Base-by-base conservation (phyloP, 1,139 yeast genomes). In the Pichia sp. region DNA sequence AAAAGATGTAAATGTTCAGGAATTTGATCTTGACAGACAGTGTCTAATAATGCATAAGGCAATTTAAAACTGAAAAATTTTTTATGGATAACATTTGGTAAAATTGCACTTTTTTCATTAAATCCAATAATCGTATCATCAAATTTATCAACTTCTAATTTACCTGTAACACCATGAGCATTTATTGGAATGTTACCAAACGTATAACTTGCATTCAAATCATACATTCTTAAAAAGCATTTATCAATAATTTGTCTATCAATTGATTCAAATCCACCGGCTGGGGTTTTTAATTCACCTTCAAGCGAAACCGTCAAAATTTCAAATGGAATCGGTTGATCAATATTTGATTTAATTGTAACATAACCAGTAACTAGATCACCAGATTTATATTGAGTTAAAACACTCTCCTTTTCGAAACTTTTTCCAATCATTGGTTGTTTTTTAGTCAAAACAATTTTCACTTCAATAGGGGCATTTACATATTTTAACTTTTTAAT, bases 261-360 rank as follows among this genome's bases (percentile, higher is more conserved):
- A 10, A 5, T 18, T 8, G 46, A 10, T 29, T 38, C 36, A 3
- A 41, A 35, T 5, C 51, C 48, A 34, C 46, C 38, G 6, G 36
- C 39, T 3, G 43, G 30, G 2, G 54, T 46, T 3, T 57, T 52
- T 4, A 53, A 9, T 2, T 55, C 59, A 0, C 85, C 85, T 59
- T 80, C 84, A 33, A 80, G 63, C 2, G 81, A 74, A 9, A 80
- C 81, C 44, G 75, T 71, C 57, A 79, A 72, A 75, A 75, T 76
- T 52, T 78, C 80, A 55, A 78, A 80, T 10, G 72, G 72, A 5
- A 79, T 58, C 0, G 70, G 67, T n/a, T 63, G 57, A 0, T 62
- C 37, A 0, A 78, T 63, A 8, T 58, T 60, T 56, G 79, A 80
- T 36, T 68, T 62, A 6, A 80, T 64, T 3, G 70, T 65, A 32